These are phyloP conservation scores for Trichothecium sympodiale DNA, from an alignment of 2,329 filamentous ascomycete species.

Conservation along the genomic window DNA sequence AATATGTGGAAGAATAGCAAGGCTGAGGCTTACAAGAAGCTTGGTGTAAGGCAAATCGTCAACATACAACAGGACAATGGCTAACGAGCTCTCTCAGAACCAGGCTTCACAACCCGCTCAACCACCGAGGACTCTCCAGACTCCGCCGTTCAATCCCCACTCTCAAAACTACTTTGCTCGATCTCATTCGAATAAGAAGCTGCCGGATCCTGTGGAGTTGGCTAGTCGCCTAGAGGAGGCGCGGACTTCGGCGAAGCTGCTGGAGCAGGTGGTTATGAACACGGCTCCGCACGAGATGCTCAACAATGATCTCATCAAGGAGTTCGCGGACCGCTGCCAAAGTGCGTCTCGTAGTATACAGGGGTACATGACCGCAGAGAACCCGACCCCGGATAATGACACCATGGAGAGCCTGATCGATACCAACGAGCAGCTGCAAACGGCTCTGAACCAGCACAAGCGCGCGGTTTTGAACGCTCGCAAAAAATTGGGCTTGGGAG, in stretches of 20 bases:
- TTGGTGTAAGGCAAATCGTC: conserved; percentile 31
- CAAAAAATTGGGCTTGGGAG: conserved; percentile 36
- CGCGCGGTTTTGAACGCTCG: conserved; percentile 58
- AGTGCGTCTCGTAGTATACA: conserved; percentile 74
- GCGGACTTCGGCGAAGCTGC: conserved; percentile 76
- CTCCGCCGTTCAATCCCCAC: conserved; percentile 19
- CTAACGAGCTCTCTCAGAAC: background rate
- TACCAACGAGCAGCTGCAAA: conserved; percentile 82
- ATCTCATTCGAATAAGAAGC: conserved; percentile 32
- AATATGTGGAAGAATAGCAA: conserved; percentile 90
- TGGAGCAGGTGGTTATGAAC: conserved; percentile 84
- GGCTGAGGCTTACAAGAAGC: conserved; percentile 44
- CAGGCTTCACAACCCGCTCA: conserved; percentile 1
- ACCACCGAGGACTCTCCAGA: conserved; percentile 6
- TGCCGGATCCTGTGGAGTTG: conserved; percentile 66
- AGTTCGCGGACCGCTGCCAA: conserved; percentile 81
- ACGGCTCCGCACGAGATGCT: conserved; percentile 68
- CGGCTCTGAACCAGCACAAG: conserved; percentile 75
- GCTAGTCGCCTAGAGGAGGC: conserved; percentile 81
- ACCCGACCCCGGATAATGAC: conserved; percentile 79
- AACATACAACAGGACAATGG: conserved; percentile 2
- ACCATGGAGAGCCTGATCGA: conserved; percentile 91
- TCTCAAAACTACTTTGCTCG: conserved; percentile 49
- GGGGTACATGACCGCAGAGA: conserved; percentile 68
- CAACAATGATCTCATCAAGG: conserved; percentile 77